phyloP scores from a whole-genome alignment of 2,329 filamentous ascomycete genomes.

The Aspergillus thermomutatus region DNA sequence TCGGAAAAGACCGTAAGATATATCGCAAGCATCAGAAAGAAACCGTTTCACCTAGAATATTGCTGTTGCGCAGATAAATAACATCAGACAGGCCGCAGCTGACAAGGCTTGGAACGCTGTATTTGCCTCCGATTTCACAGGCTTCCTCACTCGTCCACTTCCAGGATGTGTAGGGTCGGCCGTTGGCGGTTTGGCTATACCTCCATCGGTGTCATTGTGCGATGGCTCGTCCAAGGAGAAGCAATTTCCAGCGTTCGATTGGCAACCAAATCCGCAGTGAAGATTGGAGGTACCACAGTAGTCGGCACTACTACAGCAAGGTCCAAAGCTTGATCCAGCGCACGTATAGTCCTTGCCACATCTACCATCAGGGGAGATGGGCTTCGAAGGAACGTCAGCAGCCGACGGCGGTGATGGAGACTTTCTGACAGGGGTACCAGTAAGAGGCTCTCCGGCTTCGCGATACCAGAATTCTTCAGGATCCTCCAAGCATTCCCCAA shows the following conservation, averaged over 20 bases:
- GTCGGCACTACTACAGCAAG: conserved; percentile 29
- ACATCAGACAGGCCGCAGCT: not conserved
- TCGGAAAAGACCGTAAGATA: not conserved
- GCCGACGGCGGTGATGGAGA: not conserved
- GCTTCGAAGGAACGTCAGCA: conserved; percentile 7
- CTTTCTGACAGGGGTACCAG: conserved; percentile 12
- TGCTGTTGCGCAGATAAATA: not conserved
- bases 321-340: conserved; percentile 31
- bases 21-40: not conserved
- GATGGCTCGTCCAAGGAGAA: conserved; percentile 4
- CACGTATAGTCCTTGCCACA: conserved; percentile 35
- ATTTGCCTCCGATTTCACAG: not conserved
- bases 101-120: not conserved
- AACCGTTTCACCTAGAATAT: not conserved
- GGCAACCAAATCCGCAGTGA: conserved; percentile 32
- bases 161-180: not conserved
- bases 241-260: conserved; percentile 28
- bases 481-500: conserved; percentile 43
- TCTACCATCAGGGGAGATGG: conserved; percentile 31
- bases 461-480: conserved; percentile 41
- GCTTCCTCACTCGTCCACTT: not conserved
- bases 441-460: conserved; percentile 28
- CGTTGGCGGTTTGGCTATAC: conserved; percentile 7
- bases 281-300: conserved; percentile 30
- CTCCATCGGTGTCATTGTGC: not conserved